Evolutionary conservation across 768 basidiomycete species (phyloP).

Genomic region (Leccinum incarnatum): DNA sequence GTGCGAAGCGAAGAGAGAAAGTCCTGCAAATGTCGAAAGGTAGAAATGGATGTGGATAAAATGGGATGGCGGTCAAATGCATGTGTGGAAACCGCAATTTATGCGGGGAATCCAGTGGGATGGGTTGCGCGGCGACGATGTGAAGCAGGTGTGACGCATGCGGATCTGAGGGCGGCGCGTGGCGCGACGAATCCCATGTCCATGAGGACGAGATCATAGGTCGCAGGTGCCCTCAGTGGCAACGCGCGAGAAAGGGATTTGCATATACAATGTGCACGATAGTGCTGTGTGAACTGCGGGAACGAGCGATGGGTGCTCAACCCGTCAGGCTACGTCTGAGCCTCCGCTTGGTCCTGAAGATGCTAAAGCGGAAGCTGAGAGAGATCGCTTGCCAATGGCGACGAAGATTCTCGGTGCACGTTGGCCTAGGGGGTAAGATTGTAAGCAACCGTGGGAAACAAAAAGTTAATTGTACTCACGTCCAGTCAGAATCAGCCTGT

Average conservation of each 20-base stretch:
- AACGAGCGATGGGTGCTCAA: slow-evolving; percentile 14
- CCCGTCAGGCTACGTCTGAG: slow-evolving; percentile 30
- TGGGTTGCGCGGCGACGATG: slow-evolving; percentile 13
- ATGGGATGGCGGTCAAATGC: not conserved
- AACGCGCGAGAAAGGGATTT: slow-evolving; percentile 20
- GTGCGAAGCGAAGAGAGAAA: slow-evolving; percentile 17
- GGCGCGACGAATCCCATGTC: slow-evolving; percentile 25
- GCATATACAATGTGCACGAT: slow-evolving; percentile 23
- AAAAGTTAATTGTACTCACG: slow-evolving; percentile 24
- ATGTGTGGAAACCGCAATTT: slow-evolving; percentile 11
- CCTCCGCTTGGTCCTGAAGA: slow-evolving; percentile 51
- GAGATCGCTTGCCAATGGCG: slow-evolving; percentile 62
- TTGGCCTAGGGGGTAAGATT: slow-evolving; percentile 41
- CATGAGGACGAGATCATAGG: slow-evolving; percentile 18
- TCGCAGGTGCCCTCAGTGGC: slow-evolving; percentile 26
- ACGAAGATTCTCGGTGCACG: slow-evolving; percentile 51
- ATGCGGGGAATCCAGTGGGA: slow-evolving; percentile 22
- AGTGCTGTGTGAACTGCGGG: slow-evolving; percentile 12
- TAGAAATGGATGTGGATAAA: not conserved
- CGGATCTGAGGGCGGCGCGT: slow-evolving; percentile 22
- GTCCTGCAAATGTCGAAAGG: slow-evolving; percentile 8
- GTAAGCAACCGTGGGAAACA: not conserved
- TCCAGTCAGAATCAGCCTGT: slow-evolving; percentile 29
- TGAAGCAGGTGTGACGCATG: slow-evolving; percentile 22
- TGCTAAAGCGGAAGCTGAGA: slow-evolving; percentile 52